A percentile compares a stretch with the other conserved stretches of the same genome.
Conservation (phyloP, 1,139 yeast species). For the Petasospora fabianii region DNA sequence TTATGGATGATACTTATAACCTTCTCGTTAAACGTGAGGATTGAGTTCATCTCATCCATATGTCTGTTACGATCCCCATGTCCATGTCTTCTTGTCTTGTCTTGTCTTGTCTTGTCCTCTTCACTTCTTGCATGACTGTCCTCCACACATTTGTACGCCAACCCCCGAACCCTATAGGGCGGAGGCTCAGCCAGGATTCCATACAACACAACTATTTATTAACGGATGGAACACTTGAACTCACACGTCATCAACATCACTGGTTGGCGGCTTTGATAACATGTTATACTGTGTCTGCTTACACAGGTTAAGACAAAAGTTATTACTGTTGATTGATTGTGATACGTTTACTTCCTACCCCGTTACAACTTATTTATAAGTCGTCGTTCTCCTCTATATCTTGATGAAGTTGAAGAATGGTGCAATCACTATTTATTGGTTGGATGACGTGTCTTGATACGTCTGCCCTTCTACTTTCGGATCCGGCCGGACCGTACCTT, state of each 20-base stretch:
- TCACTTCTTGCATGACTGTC: constrained; percentile 1
- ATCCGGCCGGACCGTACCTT: too few species aligned
- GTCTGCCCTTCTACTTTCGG: too few species aligned
- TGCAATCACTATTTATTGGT: too few species aligned
- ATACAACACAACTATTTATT: constrained; percentile 8
- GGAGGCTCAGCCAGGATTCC: constrained; percentile 10
- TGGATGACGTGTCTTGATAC: too few species aligned
- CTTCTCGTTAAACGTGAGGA: constrained; percentile 13
- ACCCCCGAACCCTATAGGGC: constrained; percentile 14
- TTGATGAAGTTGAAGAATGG: too few species aligned
- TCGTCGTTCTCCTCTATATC: not conserved
- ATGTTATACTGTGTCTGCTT: not conserved
- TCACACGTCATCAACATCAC: not conserved
- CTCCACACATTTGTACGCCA: constrained; percentile 2
- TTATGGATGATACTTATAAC: constrained; percentile 14
- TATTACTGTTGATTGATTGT: too few species aligned
- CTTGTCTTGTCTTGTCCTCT: not conserved
- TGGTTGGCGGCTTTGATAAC: not conserved
- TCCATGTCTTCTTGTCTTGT: not conserved
- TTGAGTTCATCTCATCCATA: not conserved
- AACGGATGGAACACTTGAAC: not conserved
- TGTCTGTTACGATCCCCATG: not conserved
- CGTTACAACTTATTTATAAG: constrained; percentile 8
- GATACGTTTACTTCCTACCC: too few species aligned
- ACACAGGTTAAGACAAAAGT: not conserved